These are phyloP conservation scores for Tephrocybe sp. DNA, from an alignment of 768 basidiomycete species.

Conservation along the genomic window DNA sequence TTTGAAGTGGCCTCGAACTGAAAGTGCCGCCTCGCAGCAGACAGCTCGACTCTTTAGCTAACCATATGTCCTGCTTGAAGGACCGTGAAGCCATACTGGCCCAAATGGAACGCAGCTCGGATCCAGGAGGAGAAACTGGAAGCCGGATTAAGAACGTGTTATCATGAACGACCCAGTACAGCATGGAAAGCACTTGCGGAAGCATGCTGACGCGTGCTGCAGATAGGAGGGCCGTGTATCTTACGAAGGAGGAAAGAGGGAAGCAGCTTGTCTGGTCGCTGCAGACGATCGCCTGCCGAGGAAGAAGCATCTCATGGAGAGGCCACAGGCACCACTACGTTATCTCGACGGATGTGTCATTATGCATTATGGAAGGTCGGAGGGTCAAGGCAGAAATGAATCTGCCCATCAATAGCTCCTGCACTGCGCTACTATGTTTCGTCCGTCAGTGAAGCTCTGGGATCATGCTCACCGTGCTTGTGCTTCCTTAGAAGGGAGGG, in stretches of 20 bases:
- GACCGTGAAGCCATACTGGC: too few species aligned
- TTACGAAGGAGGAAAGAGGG: neutral
- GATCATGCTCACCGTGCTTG: conserved; percentile 26
- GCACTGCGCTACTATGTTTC: conserved; percentile 18
- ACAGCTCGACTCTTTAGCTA: too few species aligned
- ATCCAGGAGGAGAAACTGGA: neutral
- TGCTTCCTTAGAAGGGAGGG: conserved; percentile 18
- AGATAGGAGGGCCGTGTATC: too few species aligned
- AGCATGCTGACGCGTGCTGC: too few species aligned
- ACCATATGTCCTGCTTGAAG: too few species aligned
- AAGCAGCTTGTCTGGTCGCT: neutral
- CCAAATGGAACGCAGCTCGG: neutral
- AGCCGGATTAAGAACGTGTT: neutral
- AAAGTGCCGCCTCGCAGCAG: too few species aligned
- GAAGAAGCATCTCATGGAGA: too few species aligned
- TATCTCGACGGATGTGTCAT: too few species aligned
- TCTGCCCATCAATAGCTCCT: conserved; percentile 28
- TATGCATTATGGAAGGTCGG: conserved; percentile 26
- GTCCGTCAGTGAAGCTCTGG: conserved; percentile 38
- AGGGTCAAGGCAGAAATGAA: conserved; percentile 45
- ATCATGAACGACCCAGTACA: neutral
- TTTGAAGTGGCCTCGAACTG: too few species aligned
- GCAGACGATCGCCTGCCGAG: conserved; percentile 13
- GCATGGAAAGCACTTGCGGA: too few species aligned
- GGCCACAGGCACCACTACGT: too few species aligned